These are phyloP conservation scores for Akanthomyces dipterigenus DNA, from an alignment of 2,329 filamentous ascomycete genomes.

Conservation along the genomic window DNA sequence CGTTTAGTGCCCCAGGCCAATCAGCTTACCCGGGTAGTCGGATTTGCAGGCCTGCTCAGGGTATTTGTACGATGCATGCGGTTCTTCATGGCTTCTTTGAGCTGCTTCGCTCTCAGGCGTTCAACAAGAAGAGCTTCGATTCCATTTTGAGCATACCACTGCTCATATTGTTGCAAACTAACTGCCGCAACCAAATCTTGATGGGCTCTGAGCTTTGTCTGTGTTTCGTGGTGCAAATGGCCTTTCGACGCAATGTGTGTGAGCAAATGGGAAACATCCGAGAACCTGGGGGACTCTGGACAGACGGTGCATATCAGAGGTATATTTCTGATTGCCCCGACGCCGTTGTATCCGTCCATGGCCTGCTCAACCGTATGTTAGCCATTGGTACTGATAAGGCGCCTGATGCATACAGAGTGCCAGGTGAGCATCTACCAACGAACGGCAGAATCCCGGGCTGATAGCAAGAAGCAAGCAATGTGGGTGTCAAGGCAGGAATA, in stretches of 20 bases:
- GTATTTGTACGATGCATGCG: conserved; percentile 30
- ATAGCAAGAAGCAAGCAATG: conserved; percentile 14
- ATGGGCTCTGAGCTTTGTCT: conserved; percentile 65
- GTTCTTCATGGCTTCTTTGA: conserved; percentile 53
- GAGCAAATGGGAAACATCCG: conserved; percentile 83
- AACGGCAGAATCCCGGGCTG: background rate
- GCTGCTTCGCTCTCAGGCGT: conserved; percentile 69
- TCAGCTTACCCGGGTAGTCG: conserved; percentile 14
- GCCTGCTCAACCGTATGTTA: conserved; percentile 19
- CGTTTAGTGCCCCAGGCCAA: background rate
- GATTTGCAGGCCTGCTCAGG: conserved; percentile 16
- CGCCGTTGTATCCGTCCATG: conserved; percentile 26
- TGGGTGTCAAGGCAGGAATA: conserved; percentile 19
- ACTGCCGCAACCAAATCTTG: conserved; percentile 59
- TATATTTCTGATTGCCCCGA: conserved; percentile 35
- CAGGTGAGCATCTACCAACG: background rate
- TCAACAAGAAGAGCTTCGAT: conserved; percentile 71
- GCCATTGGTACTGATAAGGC: background rate
- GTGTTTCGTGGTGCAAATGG: conserved; percentile 81
- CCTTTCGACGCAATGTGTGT: conserved; percentile 90
- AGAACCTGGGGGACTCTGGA: conserved; percentile 71
- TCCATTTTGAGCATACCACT: conserved; percentile 68
- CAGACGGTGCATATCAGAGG: conserved; percentile 79
- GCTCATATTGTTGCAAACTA: conserved; percentile 61
- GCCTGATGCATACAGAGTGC: background rate